Evolutionary conservation across 306 rosid genomes (phyloP), one percentile per base, ranked within the genome.

Genomic region (Phaseolus lunatus): DNA sequence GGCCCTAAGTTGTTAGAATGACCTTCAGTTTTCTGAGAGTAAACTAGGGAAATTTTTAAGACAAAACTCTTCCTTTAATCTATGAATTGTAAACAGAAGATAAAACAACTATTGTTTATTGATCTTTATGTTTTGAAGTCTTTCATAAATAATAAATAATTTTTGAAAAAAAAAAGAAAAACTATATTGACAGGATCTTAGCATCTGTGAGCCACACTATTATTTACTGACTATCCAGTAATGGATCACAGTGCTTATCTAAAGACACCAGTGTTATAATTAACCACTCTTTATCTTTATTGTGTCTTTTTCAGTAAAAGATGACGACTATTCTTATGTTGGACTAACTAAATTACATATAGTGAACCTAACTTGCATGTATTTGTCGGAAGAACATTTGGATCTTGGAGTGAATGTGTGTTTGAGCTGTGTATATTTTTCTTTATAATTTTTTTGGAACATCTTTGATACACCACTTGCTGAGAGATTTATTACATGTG

Each of bases 401-500:
- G 27, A 66, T 11, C 19, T 31, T 78, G 27, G 27, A 35, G 20
- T 47, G 71, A 26, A 39, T 0, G 48, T 18, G 59, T 27, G 7
- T 45, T 48, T 56, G 50, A 59, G 62, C 19, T 26, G 15, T 26
- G 15, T 62, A 64, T 12, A 23, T 77, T 76, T 27, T 65, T 78
- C 26, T 50, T 64, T 9, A 5, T 68, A 39, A 9, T 39, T 9
- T 73, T 68, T 43, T 11, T 12, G 48, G 12, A 39, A 39, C 13
- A 39, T 2, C 3, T 9, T 39, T 39, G 3, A 39, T 39, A 9
- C 16, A 45, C 39, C 44, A 66, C n/a, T 64, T 76, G 19, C 18
- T 39, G 67, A 39, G 65, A 50, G 23, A 23, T 45, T 44, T 48
- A 44, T 80, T 73, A 5, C 75, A 12, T 68, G 75, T 54, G 52